phyloP scores from a whole-genome alignment of 768 basidiomycete genomes.

The Boletus insuetus region DNA sequence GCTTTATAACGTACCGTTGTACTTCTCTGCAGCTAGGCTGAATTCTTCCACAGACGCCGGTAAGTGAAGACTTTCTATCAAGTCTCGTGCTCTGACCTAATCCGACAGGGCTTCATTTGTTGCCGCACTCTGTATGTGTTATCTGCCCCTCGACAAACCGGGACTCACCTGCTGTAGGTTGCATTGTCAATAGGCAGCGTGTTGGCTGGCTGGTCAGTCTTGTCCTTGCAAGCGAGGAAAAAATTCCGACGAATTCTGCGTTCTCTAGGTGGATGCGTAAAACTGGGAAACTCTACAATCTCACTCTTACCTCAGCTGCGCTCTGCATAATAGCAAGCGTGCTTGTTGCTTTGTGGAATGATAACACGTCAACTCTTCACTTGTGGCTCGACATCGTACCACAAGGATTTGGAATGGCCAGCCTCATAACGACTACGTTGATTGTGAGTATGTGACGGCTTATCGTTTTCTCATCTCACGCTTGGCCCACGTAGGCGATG shows the following conservation, averaged over 20 bases:
- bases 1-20: slow-evolving; percentile 90
- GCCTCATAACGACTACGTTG: slow-evolving; percentile 80
- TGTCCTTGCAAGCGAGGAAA: slow-evolving; percentile 1
- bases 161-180: slow-evolving; percentile 43
- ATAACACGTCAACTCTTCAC: slow-evolving; percentile 55
- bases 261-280: slow-evolving; percentile 70
- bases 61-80: slow-evolving; percentile 30
- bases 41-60: slow-evolving; percentile 70
- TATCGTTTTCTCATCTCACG: slow-evolving; percentile 4
- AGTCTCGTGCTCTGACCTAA: slow-evolving; percentile 7
- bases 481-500: slow-evolving; percentile 59
- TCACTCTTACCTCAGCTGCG: slow-evolving; percentile 66
- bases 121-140: slow-evolving; percentile 80
- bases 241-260: slow-evolving; percentile 5
- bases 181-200: slow-evolving; percentile 85
- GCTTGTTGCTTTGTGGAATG: slow-evolving; percentile 66
- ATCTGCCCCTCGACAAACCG: slow-evolving; percentile 3
- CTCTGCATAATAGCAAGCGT: slow-evolving; percentile 57
- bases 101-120: slow-evolving; percentile 70
- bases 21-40: slow-evolving; percentile 79
- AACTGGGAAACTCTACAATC: slow-evolving; percentile 80
- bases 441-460: slow-evolving; percentile 54
- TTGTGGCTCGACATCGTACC: slow-evolving; percentile 79
- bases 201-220: slow-evolving; percentile 75
- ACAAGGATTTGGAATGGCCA: slow-evolving; percentile 82